These are phyloP conservation scores for Camillea tinctor DNA, from an alignment of 2,329 filamentous ascomycete genomes.

Conservation along the genomic window DNA sequence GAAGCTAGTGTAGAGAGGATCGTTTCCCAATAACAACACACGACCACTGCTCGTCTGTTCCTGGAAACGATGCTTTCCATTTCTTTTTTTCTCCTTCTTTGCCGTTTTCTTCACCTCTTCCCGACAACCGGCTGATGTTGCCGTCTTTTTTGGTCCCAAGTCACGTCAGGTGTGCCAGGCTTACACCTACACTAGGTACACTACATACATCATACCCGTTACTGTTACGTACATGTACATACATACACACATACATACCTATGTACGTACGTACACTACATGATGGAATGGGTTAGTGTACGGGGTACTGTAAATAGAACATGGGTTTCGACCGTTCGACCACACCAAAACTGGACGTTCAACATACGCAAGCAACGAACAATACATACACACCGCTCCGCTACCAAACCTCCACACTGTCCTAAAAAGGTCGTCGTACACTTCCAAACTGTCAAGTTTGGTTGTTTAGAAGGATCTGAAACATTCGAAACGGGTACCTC, in stretches of 20 bases:
- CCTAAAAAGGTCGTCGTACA: background rate
- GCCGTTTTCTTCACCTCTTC: background rate
- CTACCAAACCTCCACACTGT: background rate
- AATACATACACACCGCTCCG: too few relatives aligned
- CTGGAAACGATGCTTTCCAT: background rate
- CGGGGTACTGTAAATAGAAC: too few relatives aligned
- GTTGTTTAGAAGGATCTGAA: background rate
- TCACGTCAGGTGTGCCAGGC: background rate
- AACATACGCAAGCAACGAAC: too few relatives aligned
- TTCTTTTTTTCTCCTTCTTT: background rate
- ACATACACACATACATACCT: too few relatives aligned
- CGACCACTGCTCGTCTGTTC: too few relatives aligned
- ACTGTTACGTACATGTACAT: too few relatives aligned
- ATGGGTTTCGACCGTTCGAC: too few relatives aligned
- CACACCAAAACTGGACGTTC: too few relatives aligned
- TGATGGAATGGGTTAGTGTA: too few relatives aligned
- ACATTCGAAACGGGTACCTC: background rate
- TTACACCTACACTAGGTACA: too few relatives aligned
- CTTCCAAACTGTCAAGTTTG: background rate
- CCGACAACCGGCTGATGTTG: slow-evolving; percentile 8
- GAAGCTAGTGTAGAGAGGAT: background rate
- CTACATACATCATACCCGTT: background rate
- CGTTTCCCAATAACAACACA: background rate
- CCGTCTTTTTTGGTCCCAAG: background rate
- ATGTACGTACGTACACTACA: too few relatives aligned